Evolutionary conservation across 495 filamentous ascomycete species (phyloP), one percentile per base, ranked within the genome.

Genomic region (Neurospora intermedia): DNA sequence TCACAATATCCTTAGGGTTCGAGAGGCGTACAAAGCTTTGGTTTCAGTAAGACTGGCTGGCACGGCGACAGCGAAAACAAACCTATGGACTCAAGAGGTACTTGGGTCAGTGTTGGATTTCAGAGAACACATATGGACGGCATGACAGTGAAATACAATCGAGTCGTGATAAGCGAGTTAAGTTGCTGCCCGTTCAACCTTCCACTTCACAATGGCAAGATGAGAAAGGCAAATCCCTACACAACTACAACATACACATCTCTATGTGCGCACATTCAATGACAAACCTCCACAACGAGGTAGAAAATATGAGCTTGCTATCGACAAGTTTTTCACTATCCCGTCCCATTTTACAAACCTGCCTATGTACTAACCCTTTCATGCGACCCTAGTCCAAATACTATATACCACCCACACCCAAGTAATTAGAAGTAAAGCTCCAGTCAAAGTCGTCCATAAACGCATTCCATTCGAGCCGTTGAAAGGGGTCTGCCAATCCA

Each of bases 381-480:
- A 31, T 66, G 27, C 27, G 27, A 59, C 3, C 54, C 23, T 1
- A 66, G 16, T 62, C 54, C 54, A 2, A 27, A 23, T 7, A 27
- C 23, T 62, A 66, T 27, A 66, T 66, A 27, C 27, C 13, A 31
- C 54, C 54, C 18, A 66, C 54, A 31, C 27, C 27, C 54, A 66
- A 66, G 15, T 66, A 71, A 48, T 72, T 76, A 20, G 75, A 75
- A 39, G 81, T 82, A 73, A 82, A 83, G 69, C 75, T 82, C 83
- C 82, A 85, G 54, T 84, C 82, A 54, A 84, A 84, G 69, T 85
- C 83, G 69, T 83, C 82, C 81, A 84, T 81, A 46, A 85, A 84
- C 13, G 78, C 76, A 23, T 80, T 80, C 82, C 82, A 85, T 48
- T 85, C 83, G 69, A 84, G 81, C 72, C 77, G 74, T 62, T 77